phyloP scores from a whole-genome alignment of 805 yeast species.

The Lachancea nothofagi region DNA sequence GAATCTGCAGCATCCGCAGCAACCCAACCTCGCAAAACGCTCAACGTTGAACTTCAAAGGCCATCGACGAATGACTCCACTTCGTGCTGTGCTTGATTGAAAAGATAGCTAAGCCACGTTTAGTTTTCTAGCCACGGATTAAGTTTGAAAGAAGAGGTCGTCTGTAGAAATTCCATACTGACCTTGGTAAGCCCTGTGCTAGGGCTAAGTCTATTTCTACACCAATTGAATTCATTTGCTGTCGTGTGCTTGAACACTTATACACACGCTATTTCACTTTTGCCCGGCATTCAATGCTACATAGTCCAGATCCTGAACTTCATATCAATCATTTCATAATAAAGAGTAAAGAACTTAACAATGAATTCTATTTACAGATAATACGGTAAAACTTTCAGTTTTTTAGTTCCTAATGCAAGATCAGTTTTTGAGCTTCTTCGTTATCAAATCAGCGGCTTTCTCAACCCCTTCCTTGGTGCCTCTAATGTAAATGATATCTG shows the following conservation, averaged over 20 bases:
- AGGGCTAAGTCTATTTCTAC: too few relatives aligned
- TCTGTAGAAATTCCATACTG: neutral
- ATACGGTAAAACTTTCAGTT: slow-evolving; percentile 1
- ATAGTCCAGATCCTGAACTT: too few relatives aligned
- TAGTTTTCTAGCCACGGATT: too few relatives aligned
- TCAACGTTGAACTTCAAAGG: slow-evolving; percentile 37
- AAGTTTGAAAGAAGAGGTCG: too few relatives aligned
- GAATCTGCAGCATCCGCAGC: slow-evolving; percentile 13
- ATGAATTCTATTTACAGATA: neutral
- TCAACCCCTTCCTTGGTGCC: slow-evolving; percentile 55
- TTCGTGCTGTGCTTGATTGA: slow-evolving; percentile 35
- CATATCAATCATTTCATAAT: neutral
- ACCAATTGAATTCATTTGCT: too few relatives aligned
- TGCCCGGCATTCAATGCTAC: too few relatives aligned
- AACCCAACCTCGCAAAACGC: slow-evolving; percentile 12
- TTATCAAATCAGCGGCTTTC: slow-evolving; percentile 40
- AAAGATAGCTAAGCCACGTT: neutral
- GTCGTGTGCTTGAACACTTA: too few relatives aligned
- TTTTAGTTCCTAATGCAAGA: slow-evolving; percentile 1
- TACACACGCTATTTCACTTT: too few relatives aligned
- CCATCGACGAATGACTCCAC: slow-evolving; percentile 41
- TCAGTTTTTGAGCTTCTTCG: slow-evolving; percentile 22
- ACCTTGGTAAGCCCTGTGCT: neutral
- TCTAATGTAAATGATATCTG: slow-evolving; percentile 51
- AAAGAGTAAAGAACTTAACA: neutral